phyloP scores from a whole-genome alignment of 2,329 filamentous ascomycete genomes.

The Venturiaceae sp. region DNA sequence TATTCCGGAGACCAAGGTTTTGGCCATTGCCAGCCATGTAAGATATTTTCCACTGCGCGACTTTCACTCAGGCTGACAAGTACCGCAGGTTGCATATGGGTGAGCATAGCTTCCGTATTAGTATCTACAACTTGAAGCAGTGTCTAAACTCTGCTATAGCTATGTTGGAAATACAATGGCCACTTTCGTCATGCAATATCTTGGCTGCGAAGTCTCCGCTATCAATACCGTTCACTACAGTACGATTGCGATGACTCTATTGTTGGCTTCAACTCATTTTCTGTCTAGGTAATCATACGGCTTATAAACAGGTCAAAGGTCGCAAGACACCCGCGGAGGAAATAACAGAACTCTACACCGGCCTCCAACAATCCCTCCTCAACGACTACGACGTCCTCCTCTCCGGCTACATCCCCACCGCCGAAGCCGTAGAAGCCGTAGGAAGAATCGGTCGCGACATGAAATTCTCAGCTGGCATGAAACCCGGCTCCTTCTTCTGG shows the following conservation, averaged over 20 bases:
- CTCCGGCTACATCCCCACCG: slow-evolving; percentile 87
- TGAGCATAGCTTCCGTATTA: slow-evolving; percentile 34
- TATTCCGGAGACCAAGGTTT: slow-evolving; percentile 57
- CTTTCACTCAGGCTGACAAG: slow-evolving; percentile 9
- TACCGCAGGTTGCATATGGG: slow-evolving; percentile 60
- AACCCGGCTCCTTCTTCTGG: slow-evolving; percentile 84
- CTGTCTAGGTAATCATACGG: slow-evolving; percentile 77
- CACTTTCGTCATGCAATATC: slow-evolving; percentile 83
- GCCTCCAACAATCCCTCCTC: slow-evolving; percentile 72
- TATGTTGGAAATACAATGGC: slow-evolving; percentile 98
- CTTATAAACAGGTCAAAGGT: slow-evolving; percentile 81
- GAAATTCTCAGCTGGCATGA: slow-evolving; percentile 50
- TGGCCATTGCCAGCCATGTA: slow-evolving; percentile 95
- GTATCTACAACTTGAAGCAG: neutral
- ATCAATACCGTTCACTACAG: slow-evolving; percentile 98
- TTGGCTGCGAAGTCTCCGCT: slow-evolving; percentile 88
- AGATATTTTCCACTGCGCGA: slow-evolving; percentile 21
- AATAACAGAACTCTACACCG: slow-evolving; percentile 74
- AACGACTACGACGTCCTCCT: slow-evolving; percentile 91
- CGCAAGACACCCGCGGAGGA: slow-evolving; percentile 72
- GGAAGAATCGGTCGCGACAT: slow-evolving; percentile 77
- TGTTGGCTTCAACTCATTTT: neutral
- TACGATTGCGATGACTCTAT: slow-evolving; percentile 43
- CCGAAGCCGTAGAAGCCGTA: slow-evolving; percentile 72
- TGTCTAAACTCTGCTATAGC: slow-evolving; percentile 37